Evolutionary conservation across 257 asterid species (phyloP).

Genomic region (Echium plantagineum): DNA sequence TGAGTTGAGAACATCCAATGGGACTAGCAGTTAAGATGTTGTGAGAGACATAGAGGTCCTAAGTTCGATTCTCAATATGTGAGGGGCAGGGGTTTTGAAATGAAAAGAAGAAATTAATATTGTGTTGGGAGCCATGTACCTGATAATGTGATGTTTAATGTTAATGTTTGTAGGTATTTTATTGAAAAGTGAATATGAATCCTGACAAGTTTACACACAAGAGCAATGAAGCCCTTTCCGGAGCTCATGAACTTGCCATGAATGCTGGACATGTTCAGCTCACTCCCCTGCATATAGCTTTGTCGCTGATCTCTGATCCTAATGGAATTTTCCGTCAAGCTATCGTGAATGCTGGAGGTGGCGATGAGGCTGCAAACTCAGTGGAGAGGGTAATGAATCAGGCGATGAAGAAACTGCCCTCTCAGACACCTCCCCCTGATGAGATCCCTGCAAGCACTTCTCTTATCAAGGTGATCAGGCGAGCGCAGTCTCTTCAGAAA

Average conservation of each 20-base stretch:
- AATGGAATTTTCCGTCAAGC: constrained; percentile 28
- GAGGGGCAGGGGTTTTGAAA: no score
- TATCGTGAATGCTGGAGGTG: constrained; percentile 11
- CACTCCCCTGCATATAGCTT: constrained; percentile 20
- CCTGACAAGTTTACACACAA: constrained; percentile 33
- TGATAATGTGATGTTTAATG: background rate
- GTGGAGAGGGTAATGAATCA: constrained; percentile 24
- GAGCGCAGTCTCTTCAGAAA: constrained; percentile 21
- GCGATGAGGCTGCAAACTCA: constrained; percentile 21
- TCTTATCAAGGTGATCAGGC: constrained; percentile 19
- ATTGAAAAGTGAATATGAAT: constrained; percentile 9
- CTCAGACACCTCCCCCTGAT: constrained; percentile 30
- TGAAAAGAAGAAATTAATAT: no score
- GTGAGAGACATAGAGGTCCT: no score
- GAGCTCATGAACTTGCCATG: constrained; percentile 23
- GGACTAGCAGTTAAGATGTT: no score
- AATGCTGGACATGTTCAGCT: constrained; percentile 28
- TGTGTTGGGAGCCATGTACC: no score
- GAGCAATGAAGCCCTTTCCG: constrained; percentile 28
- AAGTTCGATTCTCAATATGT: no score
- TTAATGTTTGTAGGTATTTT: constrained; percentile 1
- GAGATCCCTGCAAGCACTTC: constrained; percentile 26
- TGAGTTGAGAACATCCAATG: no score
- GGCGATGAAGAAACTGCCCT: constrained; percentile 25
- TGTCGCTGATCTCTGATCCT: constrained; percentile 13